These are phyloP conservation scores for Aspergillus funiculosus DNA, from an alignment of 495 filamentous ascomycete species.

Conservation along the genomic window DNA sequence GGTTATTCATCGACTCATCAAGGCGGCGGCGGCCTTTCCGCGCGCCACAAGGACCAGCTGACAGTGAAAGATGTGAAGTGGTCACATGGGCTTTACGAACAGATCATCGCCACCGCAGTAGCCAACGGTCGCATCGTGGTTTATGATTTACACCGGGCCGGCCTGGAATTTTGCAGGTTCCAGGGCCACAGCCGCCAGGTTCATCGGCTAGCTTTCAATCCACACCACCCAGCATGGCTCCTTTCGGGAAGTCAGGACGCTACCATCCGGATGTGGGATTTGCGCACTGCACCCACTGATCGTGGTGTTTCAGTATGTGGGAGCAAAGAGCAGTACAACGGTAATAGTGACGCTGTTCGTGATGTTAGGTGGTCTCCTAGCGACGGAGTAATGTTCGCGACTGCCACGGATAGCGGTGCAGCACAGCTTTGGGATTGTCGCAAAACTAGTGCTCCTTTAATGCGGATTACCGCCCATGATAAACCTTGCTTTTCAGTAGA, in stretches of 20 bases:
- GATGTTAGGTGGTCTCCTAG: conserved; percentile 86
- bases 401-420: conserved; percentile 78
- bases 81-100: conserved; percentile 60
- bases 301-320: conserved; percentile 46
- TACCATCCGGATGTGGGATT: conserved; percentile 76
- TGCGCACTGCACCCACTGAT: conserved; percentile 49
- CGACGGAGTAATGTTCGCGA: conserved; percentile 80
- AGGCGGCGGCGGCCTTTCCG: conserved; percentile 43
- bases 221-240: conserved; percentile 66
- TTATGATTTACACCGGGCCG: conserved; percentile 72
- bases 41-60: conserved; percentile 62
- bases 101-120: conserved; percentile 75
- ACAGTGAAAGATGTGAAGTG: conserved; percentile 82
- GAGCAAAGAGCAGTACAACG: conserved; percentile 52
- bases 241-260: conserved; percentile 91
- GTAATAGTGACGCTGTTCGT: conserved; percentile 72
- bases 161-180: conserved; percentile 67
- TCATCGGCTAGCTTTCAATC: conserved; percentile 86
- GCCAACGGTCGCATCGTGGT: conserved; percentile 81
- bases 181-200: conserved; percentile 90
- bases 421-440: conserved; percentile 69
- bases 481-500: conserved; percentile 75
- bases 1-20: conserved; percentile 61
- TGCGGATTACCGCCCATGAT: conserved; percentile 81
- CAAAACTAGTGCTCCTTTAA: conserved; percentile 48